Evolutionary conservation across 768 basidiomycete genomes (phyloP), one percentile per base, ranked within the genome.

Genomic region (Cyclocybe aegerita): DNA sequence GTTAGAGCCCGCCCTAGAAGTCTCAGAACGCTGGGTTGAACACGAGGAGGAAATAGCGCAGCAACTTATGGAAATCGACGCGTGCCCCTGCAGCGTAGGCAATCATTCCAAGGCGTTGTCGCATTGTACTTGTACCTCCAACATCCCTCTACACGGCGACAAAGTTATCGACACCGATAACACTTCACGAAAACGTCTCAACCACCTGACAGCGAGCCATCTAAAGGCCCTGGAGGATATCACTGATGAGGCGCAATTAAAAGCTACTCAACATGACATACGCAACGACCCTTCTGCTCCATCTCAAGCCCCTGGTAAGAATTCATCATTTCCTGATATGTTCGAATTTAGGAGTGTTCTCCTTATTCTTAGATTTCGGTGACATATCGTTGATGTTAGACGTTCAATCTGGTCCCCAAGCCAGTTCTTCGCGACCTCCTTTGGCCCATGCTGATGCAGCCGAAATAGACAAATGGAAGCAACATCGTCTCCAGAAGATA

Each of bases 401-500:
- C 5, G 42, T 16, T 17, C 17, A 8, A 5, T n/a, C 16, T 43
- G 11, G 11, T 4, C n/a, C 47, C n/a, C 48, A 39, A 49, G 14
- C 31, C 10, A 11, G 36, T 17, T 34, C 16, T 31, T 11, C 34
- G 31, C 34, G 23, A 12, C 31, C 37, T n/a, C 15, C 31, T 15
- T 4, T 23, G 48, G 38, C 33, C 16, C 35, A 35, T 31, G 48
- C 45, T 42, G 47, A 54, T 14, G 52, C 49, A 4, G 54, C 48
- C 11, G 49, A 58, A 14, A 53, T 52, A 55, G n/a, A 46, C 47
- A 30, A 68, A 78, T 15, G 79, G 74, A 14, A 78, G 7, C 81
- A 81, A 6, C 77, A 82, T 32, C 81, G 78, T n/a, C 54, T 80
- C 16, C 68, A 69, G 50, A 88, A 88, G 50, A 74, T 86, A 35